phyloP scores from a whole-genome alignment of 2,329 filamentous ascomycete species.

The Penicillium sp. region DNA sequence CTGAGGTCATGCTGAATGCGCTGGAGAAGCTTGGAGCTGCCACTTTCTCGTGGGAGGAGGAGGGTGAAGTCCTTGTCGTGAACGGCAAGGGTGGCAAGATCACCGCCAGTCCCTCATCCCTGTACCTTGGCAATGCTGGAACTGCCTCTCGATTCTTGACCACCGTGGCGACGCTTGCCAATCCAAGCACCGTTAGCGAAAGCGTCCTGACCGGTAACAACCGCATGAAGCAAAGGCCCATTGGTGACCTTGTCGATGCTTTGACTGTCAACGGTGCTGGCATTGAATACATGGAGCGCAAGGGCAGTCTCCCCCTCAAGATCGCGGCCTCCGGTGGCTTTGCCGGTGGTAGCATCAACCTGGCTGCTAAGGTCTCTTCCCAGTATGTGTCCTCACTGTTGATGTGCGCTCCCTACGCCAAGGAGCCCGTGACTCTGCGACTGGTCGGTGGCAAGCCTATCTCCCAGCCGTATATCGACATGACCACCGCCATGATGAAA shows the following conservation, averaged over 20 bases:
- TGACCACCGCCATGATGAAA: constrained; percentile 98
- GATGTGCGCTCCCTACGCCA: constrained; percentile 96
- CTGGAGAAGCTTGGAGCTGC: constrained; percentile 82
- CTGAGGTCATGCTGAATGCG: constrained; percentile 96
- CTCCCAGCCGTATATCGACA: constrained; percentile 95
- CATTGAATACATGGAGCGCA: constrained; percentile 81
- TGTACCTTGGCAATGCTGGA: constrained; percentile 95
- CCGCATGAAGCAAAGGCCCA: constrained; percentile 93
- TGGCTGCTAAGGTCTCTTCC: constrained; percentile 95
- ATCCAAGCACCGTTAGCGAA: constrained; percentile 63
- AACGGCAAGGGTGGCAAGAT: constrained; percentile 88
- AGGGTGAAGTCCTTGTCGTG: constrained; percentile 87
- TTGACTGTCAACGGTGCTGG: constrained; percentile 83
- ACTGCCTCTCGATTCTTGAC: constrained; percentile 95
- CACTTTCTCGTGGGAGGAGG: constrained; percentile 90
- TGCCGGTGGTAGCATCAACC: constrained; percentile 81
- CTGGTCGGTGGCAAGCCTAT: constrained; percentile 97
- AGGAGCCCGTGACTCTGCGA: constrained; percentile 85
- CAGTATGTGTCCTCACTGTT: constrained; percentile 97
- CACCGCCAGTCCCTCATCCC: constrained; percentile 70
- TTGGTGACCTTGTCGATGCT: constrained; percentile 89
- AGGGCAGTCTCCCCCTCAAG: constrained; percentile 80
- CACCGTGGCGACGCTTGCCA: constrained; percentile 83
- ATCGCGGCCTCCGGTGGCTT: constrained; percentile 83
- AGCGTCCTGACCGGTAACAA: constrained; percentile 91